Evolutionary conservation across 164 flowering plant species (phyloP), one percentile per base, ranked within the genome.

Genomic region (Warburgia ugandensis): DNA sequence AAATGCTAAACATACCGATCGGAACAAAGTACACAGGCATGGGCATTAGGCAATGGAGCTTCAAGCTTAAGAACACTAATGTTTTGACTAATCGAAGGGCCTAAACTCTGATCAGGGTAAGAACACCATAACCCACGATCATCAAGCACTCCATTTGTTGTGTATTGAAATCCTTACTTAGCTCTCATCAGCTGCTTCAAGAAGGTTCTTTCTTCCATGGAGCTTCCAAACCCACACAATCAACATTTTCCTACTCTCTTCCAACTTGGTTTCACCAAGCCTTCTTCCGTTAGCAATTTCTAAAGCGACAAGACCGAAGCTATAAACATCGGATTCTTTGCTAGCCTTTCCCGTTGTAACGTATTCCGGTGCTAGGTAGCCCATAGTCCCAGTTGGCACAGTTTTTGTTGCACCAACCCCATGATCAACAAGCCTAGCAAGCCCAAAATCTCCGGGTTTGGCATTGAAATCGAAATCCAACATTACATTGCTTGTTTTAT

Each of bases 361-460:
- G 43, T 71, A 77, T 36, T 77, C 79, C 1, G 79, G 82, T 4
- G 82, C 77, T 37, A 77, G 19, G 68, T 77, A 77, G 23, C 79
- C 82, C 66, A 69, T 51, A 2, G 77, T 77, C 17, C 82, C 82
- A 1, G 82, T 77, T 50, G 72, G 43, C 2, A 60, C 64, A 2
- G 79, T 77, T 10, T 77, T 77, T 50, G 69, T 62, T 17, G 68
- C 60, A 0, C 74, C 77, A 2, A 58, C 43, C 0, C 51, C 72
- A 61, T 77, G 82, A 39, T 72, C 73, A 7, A 65, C 73, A 47
- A 77, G 58, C 38, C 75, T 57, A 0, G 79, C 77, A 5, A 77
- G 62, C 21, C 79, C 82, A 11, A 74, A 77, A 58, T 77, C 77
- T 3, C 82, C 79, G 3, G 74, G 77, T 61, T 74, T 74, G 1